phyloP scores from a whole-genome alignment of 2,329 filamentous ascomycete species.

The Trichoderma atroviride region DNA sequence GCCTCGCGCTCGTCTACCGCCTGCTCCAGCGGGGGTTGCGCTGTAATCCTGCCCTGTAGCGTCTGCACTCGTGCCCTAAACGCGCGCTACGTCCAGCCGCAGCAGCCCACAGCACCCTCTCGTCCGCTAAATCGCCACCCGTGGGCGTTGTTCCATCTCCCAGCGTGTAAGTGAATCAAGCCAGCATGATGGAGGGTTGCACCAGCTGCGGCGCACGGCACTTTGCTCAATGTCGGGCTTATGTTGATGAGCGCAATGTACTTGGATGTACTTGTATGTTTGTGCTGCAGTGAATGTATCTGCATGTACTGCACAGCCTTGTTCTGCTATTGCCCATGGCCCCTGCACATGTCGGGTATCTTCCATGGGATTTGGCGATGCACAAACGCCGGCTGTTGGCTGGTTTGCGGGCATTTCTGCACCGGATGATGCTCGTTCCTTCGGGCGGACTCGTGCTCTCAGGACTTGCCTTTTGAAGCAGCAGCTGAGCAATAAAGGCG shows the following conservation, averaged over 20 bases:
- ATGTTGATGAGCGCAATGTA: neutral
- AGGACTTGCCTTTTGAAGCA: neutral
- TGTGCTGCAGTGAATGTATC: neutral
- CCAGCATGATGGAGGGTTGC: neutral
- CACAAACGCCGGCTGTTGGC: neutral
- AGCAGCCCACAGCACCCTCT: neutral
- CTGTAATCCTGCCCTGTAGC: neutral
- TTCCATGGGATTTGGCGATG: neutral
- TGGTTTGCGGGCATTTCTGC: neutral
- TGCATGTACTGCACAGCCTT: neutral
- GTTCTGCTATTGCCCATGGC: neutral
- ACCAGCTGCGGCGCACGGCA: neutral
- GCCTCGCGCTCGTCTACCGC: neutral
- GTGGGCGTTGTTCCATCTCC: neutral
- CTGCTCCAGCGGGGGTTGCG: neutral
- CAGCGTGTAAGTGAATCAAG: neutral
- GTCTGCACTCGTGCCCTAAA: neutral
- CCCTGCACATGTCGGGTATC: neutral
- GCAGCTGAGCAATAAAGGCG: no score
- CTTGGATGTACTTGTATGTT: neutral
- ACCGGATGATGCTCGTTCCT: neutral
- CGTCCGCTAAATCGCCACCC: neutral
- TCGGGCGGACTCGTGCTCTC: neutral
- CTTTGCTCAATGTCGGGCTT: neutral
- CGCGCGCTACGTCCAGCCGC: neutral